Conservation (phyloP, 371 early-diverging fungal species). For the Rhizomucor pusillus region DNA sequence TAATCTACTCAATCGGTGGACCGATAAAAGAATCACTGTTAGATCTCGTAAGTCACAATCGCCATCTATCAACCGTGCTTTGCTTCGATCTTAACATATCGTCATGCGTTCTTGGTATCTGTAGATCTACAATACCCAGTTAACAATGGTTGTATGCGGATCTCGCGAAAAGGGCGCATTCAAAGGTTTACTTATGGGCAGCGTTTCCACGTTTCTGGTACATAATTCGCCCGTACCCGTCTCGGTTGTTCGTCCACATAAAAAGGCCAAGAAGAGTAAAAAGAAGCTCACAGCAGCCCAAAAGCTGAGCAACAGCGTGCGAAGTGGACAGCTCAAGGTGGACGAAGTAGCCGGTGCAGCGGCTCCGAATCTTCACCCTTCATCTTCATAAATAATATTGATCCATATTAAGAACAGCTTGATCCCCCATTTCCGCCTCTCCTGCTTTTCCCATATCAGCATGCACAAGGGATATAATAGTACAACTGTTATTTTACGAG, state of each 20-base stretch:
- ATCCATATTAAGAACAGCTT: neutral
- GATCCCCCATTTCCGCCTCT: neutral
- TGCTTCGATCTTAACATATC: neutral
- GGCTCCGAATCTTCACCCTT: constrained; percentile 2
- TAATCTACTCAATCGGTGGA: constrained; percentile 52
- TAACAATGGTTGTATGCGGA: constrained; percentile 59
- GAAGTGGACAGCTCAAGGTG: constrained; percentile 40
- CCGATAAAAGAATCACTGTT: constrained; percentile 52
- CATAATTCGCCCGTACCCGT: constrained; percentile 62
- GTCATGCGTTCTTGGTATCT: no score
- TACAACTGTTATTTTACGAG: constrained; percentile 25
- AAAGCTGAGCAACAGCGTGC: constrained; percentile 45
- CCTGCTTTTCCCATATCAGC: constrained; percentile 2
- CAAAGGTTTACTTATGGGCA: constrained; percentile 62
- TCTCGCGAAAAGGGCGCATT: constrained; percentile 54
- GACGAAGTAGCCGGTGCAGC: constrained; percentile 34
- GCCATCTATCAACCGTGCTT: neutral
- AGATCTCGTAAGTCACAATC: constrained; percentile 36
- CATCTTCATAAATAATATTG: neutral
- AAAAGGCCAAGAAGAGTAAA: constrained; percentile 41
- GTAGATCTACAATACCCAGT: constrained; percentile 44
- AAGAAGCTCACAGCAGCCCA: constrained; percentile 41
- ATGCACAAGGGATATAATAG: neutral
- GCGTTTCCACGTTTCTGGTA: constrained; percentile 57
- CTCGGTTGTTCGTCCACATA: constrained; percentile 56